Base-by-base conservation (phyloP, 176 grass and related monocot genomes). In the Oryza meridionalis region DNA sequence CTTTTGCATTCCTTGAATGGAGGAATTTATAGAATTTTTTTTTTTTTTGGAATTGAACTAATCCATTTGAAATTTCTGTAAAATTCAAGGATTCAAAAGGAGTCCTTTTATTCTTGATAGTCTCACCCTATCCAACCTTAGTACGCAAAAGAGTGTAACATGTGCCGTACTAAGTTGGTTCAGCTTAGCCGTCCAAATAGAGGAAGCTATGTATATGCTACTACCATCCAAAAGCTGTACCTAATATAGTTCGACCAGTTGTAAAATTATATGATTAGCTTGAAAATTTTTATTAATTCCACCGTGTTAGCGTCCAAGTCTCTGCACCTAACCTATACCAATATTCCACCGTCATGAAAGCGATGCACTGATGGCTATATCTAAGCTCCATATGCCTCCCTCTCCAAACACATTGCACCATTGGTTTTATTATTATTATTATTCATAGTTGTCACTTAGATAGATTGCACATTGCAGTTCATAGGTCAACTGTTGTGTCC, bases 181-280 rank as follows among this genome's bases (percentile, higher is more conserved):
- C 70, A 47, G 70, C 22, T 26, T 73, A 85, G 87, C 87, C 66
- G 19, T 26, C 87, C 64, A 29, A 82, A 55, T 9, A 3, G 50
- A 65, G 78, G 27, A 72, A 90, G 44, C 51, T 21, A 19, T 59
- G 7, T n/a, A 22, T 61, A 61, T 19, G 55, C 43, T 67, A 75
- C 7, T 83, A 31, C 2, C 29, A 46, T 73, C 83, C 88, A 90
- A 85, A 65, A 16, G 16, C 12, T 13, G 17, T 42, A 55, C 82
- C 77, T 69, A 80, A 89, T 25, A 15, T 25, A 15, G 61, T 43
- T 63, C 12, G 40, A 65, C 21, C 12, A 21, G 58, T 24, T 62
- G 2, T 62, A 24, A 62, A 62, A 21, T 11, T 9, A 11, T 70
- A 24, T 24, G 55, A 61, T 76, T 33, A 15, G 13, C 9, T 10